Conservation (phyloP, 2,329 filamentous ascomycete species). For the Colletotrichum godetiae region DNA sequence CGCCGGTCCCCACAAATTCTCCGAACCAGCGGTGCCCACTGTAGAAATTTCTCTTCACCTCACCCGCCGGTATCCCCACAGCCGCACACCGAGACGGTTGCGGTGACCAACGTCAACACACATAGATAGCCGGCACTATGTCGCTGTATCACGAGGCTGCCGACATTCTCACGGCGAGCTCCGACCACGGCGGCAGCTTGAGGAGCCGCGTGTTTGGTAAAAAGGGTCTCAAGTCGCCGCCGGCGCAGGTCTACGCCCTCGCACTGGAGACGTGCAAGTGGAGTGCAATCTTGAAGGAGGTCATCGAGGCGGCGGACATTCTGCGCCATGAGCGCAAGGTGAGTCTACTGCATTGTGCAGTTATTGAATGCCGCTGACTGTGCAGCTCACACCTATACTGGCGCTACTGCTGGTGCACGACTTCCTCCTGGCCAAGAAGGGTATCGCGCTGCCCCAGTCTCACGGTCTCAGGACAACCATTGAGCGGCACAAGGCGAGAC, state of each 20-base stretch:
- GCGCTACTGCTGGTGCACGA: constrained; percentile 89
- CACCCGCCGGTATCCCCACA: constrained; percentile 12
- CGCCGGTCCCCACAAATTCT: constrained; percentile 19
- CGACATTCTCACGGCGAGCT: constrained; percentile 73
- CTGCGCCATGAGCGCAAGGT: constrained; percentile 89
- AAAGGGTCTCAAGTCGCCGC: constrained; percentile 79
- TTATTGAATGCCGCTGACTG: neutral
- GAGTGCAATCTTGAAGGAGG: constrained; percentile 85
- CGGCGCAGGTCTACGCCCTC: constrained; percentile 87
- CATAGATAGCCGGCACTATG: constrained; percentile 65
- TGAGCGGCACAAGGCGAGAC: constrained; percentile 82
- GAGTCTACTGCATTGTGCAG: constrained; percentile 36
- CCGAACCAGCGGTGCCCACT: constrained; percentile 14
- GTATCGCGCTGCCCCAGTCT: constrained; percentile 82
- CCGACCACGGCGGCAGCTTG: constrained; percentile 81
- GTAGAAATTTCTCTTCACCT: constrained; percentile 25
- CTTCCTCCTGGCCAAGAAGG: constrained; percentile 81
- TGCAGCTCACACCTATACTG: constrained; percentile 81
- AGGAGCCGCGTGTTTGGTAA: constrained; percentile 86
- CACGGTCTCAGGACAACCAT: constrained; percentile 83
- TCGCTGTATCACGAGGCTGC: constrained; percentile 96
- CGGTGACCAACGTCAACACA: neutral
- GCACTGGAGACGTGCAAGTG: constrained; percentile 91
- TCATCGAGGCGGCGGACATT: constrained; percentile 84
- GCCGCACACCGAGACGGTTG: constrained; percentile 9